phyloP scores from a whole-genome alignment of 2,329 filamentous ascomycete genomes.

The Pyricularia grisea region DNA sequence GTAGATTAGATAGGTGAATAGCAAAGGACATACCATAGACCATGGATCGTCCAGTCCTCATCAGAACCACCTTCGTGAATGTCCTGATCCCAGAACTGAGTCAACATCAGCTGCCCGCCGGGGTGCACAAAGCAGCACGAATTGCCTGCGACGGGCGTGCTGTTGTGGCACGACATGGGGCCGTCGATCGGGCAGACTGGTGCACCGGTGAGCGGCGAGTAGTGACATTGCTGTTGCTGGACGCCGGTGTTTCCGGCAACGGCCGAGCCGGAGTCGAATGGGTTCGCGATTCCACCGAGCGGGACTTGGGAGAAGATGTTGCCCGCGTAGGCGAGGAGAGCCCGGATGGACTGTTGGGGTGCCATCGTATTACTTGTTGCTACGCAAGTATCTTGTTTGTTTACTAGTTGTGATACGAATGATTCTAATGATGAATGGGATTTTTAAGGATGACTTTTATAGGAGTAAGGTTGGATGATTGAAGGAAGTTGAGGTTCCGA shows the following conservation, averaged over 20 bases:
- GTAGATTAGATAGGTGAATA: not conserved
- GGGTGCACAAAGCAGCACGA: conserved; percentile 33
- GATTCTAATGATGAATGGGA: not conserved
- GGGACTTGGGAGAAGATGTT: conserved; percentile 5
- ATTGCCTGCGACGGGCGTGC: conserved; percentile 20
- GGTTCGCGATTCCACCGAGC: conserved; percentile 5
- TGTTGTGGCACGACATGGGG: conserved; percentile 30
- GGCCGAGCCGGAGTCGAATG: not conserved
- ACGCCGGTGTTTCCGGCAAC: not conserved
- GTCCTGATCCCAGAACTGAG: conserved; percentile 34
- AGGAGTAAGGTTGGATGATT: not conserved
- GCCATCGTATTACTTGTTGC: not conserved
- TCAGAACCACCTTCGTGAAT: conserved; percentile 28
- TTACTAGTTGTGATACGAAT: not conserved
- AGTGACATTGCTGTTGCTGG: not conserved
- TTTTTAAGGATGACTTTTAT: not conserved
- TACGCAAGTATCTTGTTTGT: not conserved
- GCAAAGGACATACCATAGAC: conserved; percentile 26
- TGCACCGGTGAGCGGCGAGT: conserved; percentile 6
- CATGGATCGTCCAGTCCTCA: conserved; percentile 33
- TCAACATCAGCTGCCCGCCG: conserved; percentile 29
- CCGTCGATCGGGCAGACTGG: conserved; percentile 27
- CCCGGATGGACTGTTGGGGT: conserved; percentile 4
- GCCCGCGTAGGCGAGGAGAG: conserved; percentile 2
- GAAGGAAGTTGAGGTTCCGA: not conserved